Evolutionary conservation across 2,329 filamentous ascomycete species (phyloP), one percentile per base, ranked within the genome.

Genomic region (Trichophaea hybrida): DNA sequence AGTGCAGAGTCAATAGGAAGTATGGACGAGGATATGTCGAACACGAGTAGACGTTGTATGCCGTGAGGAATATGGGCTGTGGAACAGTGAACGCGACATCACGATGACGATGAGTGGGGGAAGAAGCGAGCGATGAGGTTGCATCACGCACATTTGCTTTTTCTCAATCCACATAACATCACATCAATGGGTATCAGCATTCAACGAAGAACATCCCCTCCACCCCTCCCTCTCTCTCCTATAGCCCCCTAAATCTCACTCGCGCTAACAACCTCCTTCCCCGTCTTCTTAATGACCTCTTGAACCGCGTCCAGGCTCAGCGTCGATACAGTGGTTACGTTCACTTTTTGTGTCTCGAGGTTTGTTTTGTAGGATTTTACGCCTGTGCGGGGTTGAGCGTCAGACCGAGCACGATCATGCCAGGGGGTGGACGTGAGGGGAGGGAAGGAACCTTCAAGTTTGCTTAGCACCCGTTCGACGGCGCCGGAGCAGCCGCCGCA

Each of bases 401-500:
- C 43, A 51, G 24, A 33, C 15, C 43, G 48, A 34, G 40, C 15
- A 46, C 24, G 56, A 13, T 35, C 6, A 32, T n/a, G 24, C n/a
- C 5, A 37, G 37, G 50, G 61, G 38, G n/a, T 59, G 44, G 53
- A 40, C 44, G 34, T 57, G 24, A 55, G 13, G 58, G 12, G 51
- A 44, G 38, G 31, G 48, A n/a, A 55, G 53, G 37, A 56, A 94
- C 90, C 89, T 17, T 94, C 85, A 1, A 94, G 82, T 76, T 88
- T 95, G 77, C 87, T 91, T 66, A 98, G 82, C 50, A 96, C 89
- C 56, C 89, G 81, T 75, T 94, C 86, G 49, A 98, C 80, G 67
- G 93, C 93, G 70, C 90, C 89, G 50, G 90, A 96, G 83, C 93
- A 98, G 73, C 93, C 93, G 72, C 87, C 82, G 76, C 93, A 98